Conservation (phyloP, 352 stramenopile species). For the Peronospora tabacina region DNA sequence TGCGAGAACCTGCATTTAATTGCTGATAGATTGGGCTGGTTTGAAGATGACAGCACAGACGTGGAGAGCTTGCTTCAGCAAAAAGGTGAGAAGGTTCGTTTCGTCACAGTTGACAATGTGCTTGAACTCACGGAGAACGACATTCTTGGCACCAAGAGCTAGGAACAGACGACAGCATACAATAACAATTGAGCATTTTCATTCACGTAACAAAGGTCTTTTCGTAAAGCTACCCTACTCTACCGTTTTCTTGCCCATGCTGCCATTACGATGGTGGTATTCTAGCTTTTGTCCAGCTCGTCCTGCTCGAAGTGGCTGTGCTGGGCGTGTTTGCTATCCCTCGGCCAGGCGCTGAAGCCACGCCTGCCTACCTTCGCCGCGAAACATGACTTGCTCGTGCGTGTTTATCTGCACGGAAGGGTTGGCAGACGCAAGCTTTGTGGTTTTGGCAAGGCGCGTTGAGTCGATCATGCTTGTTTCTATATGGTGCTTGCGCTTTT, state of each 20-base stretch:
- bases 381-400: slow-evolving; percentile 81
- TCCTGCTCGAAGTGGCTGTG: neutral
- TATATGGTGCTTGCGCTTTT: slow-evolving; percentile 83
- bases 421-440: slow-evolving; percentile 74
- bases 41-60: slow-evolving; percentile 87
- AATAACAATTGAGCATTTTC: slow-evolving; percentile 5
- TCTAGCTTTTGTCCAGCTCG: slow-evolving; percentile 9
- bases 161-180: slow-evolving; percentile 19
- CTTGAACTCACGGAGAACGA: slow-evolving; percentile 78
- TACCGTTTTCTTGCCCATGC: slow-evolving; percentile 6
- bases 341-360: slow-evolving; percentile 75
- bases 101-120: slow-evolving; percentile 71
- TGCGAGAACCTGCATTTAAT: slow-evolving; percentile 99
- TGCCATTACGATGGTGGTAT: slow-evolving; percentile 7
- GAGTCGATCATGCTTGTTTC: slow-evolving; percentile 74
- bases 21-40: slow-evolving; percentile 91
- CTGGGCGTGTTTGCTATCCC: slow-evolving; percentile 14
- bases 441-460: slow-evolving; percentile 70
- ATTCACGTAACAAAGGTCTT: slow-evolving; percentile 7
- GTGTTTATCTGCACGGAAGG: slow-evolving; percentile 85
- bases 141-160: slow-evolving; percentile 38
- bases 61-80: slow-evolving; percentile 77
- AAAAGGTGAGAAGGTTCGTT: slow-evolving; percentile 65
- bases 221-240: slow-evolving; percentile 2
- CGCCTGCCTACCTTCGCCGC: slow-evolving; percentile 53